phyloP scores from a whole-genome alignment of 2,329 filamentous ascomycete species.

The Aplosporella prunicola region DNA sequence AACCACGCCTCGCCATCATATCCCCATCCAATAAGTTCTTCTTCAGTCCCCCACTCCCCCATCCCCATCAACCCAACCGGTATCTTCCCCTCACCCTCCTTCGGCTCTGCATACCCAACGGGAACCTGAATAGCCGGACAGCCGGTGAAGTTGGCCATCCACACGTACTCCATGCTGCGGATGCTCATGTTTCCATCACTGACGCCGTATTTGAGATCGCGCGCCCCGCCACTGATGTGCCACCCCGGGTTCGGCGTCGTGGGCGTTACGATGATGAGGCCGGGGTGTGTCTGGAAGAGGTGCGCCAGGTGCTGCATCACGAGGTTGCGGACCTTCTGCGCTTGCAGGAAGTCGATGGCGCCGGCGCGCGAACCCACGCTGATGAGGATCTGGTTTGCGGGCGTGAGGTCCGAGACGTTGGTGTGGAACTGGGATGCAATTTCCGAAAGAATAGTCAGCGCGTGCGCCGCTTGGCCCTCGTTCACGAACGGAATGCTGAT shows the following conservation, averaged over 20 bases:
- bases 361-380: conserved; percentile 54
- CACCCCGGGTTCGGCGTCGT: conserved; percentile 69
- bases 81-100: conserved; percentile 47
- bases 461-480: conserved; percentile 68
- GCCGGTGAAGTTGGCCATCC: conserved; percentile 73
- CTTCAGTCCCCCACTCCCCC: conserved; percentile 46
- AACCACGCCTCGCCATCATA: conserved; percentile 43
- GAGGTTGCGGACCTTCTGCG: conserved; percentile 62
- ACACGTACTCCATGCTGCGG: conserved; percentile 77
- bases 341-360: conserved; percentile 60
- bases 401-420: conserved; percentile 48
- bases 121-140: conserved; percentile 67
- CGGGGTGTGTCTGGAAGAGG: conserved; percentile 61
- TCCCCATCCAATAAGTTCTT: conserved; percentile 43
- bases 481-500: conserved; percentile 57
- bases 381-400: conserved; percentile 62
- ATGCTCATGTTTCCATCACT: conserved; percentile 64
- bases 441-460: conserved; percentile 67
- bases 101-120: conserved; percentile 57
- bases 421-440: conserved; percentile 44
- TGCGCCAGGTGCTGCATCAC: conserved; percentile 70
- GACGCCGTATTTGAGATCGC: conserved; percentile 54
- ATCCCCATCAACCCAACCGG: conserved; percentile 47
- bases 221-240: conserved; percentile 52
- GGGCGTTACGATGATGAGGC: conserved; percentile 69